These are phyloP conservation scores for Microstegium vimineum DNA, from an alignment of 176 grass and related monocot species.

Conservation along the genomic window DNA sequence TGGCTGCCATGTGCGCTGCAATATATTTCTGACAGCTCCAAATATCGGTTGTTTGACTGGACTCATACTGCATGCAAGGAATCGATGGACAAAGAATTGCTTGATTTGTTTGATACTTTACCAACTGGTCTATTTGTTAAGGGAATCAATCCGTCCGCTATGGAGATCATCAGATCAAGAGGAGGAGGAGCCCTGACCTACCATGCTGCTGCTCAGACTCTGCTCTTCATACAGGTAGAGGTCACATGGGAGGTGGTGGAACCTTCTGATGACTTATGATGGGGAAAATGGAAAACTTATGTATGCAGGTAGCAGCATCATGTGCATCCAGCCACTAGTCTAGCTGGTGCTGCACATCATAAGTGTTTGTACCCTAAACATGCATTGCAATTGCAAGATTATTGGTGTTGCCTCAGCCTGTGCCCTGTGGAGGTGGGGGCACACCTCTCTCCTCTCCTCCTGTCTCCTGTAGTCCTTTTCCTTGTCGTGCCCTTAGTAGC, in stretches of 20 bases:
- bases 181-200: constrained; percentile 30
- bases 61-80: not conserved
- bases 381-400: not conserved
- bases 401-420: constrained; percentile 32
- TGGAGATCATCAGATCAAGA: constrained; percentile 31
- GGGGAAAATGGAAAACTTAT: constrained; percentile 1
- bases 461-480: constrained; percentile 7
- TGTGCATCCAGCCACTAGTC: constrained; percentile 42
- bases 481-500: not conserved
- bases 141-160: not conserved
- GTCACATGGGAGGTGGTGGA: constrained; percentile 48
- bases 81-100: not conserved
- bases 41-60: constrained; percentile 11
- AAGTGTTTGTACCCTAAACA: constrained; percentile 25
- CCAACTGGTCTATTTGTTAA: constrained; percentile 9
- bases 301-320: constrained; percentile 24
- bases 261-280: constrained; percentile 42
- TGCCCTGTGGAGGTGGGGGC: not conserved
- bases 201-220: constrained; percentile 29
- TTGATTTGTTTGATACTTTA: constrained; percentile 1
- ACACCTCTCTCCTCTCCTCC: not conserved
- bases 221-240: constrained; percentile 32
- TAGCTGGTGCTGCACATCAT: constrained; percentile 35
- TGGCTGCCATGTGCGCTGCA: constrained; percentile 17
- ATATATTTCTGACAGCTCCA: not conserved